phyloP scores from a whole-genome alignment of 2,329 filamentous ascomycete species.

The Thelonectria blattea region DNA sequence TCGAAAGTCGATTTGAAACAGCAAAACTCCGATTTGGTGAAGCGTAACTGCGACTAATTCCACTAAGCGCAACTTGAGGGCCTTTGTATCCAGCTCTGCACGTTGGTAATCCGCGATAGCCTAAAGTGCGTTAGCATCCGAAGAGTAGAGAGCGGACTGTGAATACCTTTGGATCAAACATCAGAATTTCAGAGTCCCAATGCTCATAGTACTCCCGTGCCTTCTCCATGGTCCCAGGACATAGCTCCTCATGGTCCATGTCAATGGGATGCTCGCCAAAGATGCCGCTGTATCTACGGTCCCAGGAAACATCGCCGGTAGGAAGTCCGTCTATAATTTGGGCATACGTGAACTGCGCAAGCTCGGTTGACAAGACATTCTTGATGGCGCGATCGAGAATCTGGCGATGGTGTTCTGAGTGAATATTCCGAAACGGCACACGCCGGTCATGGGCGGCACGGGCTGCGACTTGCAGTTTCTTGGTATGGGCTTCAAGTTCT shows the following conservation, averaged over 20 bases:
- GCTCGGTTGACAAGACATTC: constrained; percentile 9
- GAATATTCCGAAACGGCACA: constrained; percentile 9
- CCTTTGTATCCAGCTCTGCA: neutral
- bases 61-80: constrained; percentile 2
- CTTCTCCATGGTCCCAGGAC: constrained; percentile 5
- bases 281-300: constrained; percentile 17
- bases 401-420: neutral
- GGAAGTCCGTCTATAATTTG: constrained; percentile 29
- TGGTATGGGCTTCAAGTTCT: neutral
- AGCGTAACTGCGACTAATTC: constrained; percentile 16
- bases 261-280: constrained; percentile 26
- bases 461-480: constrained; percentile 7
- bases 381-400: constrained; percentile 4
- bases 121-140: neutral
- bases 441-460: neutral
- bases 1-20: constrained; percentile 16
- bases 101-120: neutral
- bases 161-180: constrained; percentile 20
- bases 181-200: constrained; percentile 14
- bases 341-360: constrained; percentile 21
- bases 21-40: constrained; percentile 15
- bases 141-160: no score
- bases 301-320: constrained; percentile 13
- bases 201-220: neutral
- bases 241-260: constrained; percentile 21